A percentile compares a stretch with the other conserved stretches of the same genome.
phyloP scores from a whole-genome alignment of 306 rosid species.

The Clitoria ternatea region DNA sequence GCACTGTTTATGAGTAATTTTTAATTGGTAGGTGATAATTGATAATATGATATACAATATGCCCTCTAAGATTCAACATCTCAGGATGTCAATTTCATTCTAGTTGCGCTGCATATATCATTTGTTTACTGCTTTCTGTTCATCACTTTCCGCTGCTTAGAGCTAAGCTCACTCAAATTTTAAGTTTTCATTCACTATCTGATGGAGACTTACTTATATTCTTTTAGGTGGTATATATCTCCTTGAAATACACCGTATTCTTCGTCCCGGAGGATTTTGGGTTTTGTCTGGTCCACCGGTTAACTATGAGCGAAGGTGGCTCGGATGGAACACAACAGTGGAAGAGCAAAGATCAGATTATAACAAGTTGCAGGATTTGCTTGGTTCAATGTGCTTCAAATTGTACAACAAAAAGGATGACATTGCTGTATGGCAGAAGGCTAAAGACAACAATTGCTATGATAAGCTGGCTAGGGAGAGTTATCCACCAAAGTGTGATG shows the following conservation, averaged over 20 bases:
- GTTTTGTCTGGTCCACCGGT: constrained; percentile 95
- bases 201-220: not conserved
- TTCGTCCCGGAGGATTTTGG: constrained; percentile 99
- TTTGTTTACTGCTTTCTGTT: not conserved
- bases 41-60: not conserved
- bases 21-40: not conserved
- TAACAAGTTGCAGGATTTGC: constrained; percentile 68
- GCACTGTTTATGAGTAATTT: not conserved
- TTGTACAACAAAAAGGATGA: constrained; percentile 87
- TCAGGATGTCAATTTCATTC: not conserved
- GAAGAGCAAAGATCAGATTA: constrained; percentile 87
- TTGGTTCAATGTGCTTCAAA: constrained; percentile 83
- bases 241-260: constrained; percentile 79
- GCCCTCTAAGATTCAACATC: not conserved
- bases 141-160: not conserved
- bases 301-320: constrained; percentile 81
- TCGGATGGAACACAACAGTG: constrained; percentile 91
- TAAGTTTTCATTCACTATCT: not conserved
- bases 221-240: constrained; percentile 88
- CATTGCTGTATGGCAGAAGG: constrained; percentile 92
- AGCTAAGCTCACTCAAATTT: not conserved
- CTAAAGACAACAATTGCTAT: constrained; percentile 62
- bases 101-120: not conserved
- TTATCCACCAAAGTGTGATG: constrained; percentile 89
- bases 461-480: constrained; percentile 50